Base-by-base conservation (phyloP, 805 yeast species). In the Clavispora asparagi region DNA sequence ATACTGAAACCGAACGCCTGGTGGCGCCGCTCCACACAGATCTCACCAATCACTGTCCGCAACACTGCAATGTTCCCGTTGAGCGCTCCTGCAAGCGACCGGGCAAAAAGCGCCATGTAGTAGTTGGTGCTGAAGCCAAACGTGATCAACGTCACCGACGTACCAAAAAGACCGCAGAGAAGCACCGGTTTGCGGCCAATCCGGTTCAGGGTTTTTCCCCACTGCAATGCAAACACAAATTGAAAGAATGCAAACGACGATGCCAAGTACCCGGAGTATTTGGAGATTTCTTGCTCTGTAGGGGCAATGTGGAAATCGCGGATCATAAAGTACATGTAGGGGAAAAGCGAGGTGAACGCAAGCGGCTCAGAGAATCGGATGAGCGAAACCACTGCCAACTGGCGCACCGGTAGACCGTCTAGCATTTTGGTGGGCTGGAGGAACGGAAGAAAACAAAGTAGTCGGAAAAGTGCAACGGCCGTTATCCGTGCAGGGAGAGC, bases 21-120 rank as follows among this genome's bases (percentile, higher is more conserved):
- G 56, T 82, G 86, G 31, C 69, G 66, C 43, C 79, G 67, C 46
- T 81, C 77, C 6, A 64, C 61, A 4, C 84, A 83, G 13, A 79
- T 61, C 56, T 82, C 88, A 3, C 86, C 87, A 39, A 82, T 68
- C 41, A 73, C 63, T 0, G 87, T 82, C 58, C 87, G 64, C 29
- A 82, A 57, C n/a, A 82, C 85, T 0, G 83, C 81, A 8, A 81
- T 77, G 57, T 82, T 82, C 7, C 87, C 88, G 56, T 82, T 82
- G 37, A 82, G 61, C 2, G 76, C 62, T 0, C 88, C 88, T 64
- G 78, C 74, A 38, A 74, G 50, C 17, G 75, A 66, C 55, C 87
- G 67, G 9, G 86, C 78, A 12, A 65, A 55, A 3, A 82, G 52
- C 0, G 86, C 86, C 63, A 70, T 67, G 54, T 70, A 73, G 55